Conservation (phyloP, 257 asterid species). For the Ligustrum vulgare region DNA sequence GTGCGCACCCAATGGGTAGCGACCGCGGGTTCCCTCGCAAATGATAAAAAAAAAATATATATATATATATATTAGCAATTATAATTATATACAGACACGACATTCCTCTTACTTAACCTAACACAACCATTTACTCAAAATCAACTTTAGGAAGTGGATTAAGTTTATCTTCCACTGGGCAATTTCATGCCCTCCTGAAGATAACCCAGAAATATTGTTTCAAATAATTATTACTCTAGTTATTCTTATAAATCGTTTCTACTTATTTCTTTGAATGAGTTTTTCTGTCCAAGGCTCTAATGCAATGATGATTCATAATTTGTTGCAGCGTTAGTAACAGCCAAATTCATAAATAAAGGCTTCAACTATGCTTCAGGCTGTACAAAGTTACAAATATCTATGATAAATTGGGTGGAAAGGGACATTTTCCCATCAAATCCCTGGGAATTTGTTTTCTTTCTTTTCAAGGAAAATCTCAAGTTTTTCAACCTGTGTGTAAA, state of each 20-base stretch:
- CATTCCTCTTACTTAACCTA: background rate
- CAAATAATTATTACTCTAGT: background rate
- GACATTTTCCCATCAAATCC: too few relatives aligned
- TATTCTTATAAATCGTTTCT: background rate
- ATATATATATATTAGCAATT: too few relatives aligned
- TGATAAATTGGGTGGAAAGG: too few relatives aligned
- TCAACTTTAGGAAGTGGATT: background rate
- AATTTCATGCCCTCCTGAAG: background rate
- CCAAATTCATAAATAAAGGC: constrained; percentile 18
- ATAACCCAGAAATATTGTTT: background rate
- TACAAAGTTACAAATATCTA: constrained; percentile 16
- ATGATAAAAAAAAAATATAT: too few relatives aligned
- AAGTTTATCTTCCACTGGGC: background rate
- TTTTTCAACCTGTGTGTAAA: too few relatives aligned
- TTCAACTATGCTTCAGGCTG: constrained; percentile 6
- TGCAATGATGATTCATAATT: constrained; percentile 47
- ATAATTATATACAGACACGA: too few relatives aligned
- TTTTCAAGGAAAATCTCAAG: too few relatives aligned
- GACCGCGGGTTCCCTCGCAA: too few relatives aligned
- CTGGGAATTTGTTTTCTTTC: too few relatives aligned
- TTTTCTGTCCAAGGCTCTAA: background rate
- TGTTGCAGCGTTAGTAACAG: constrained; percentile 15
- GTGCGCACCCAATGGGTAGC: too few relatives aligned
- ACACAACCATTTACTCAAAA: background rate
- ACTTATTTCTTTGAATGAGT: background rate